Evolutionary conservation across 257 asterid genomes (phyloP).

Genomic region (Ilex asprella): DNA sequence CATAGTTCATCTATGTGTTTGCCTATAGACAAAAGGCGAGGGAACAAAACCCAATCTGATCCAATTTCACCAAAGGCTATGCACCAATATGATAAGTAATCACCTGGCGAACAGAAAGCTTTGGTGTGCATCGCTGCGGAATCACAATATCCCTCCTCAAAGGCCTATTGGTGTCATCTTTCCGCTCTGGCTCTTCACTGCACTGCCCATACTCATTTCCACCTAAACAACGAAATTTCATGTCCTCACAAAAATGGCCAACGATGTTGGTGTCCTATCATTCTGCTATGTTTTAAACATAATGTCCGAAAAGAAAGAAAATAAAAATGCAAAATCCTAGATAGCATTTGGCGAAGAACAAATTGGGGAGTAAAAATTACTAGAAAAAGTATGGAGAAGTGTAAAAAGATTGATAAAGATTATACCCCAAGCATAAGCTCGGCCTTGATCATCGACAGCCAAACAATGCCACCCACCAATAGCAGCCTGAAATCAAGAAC

Average conservation of each 20-base stretch:
- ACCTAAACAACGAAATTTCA: conserved; percentile 39
- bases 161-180: conserved; percentile 77
- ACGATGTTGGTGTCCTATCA: no score
- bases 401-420: conserved; percentile 3
- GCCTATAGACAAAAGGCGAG: background rate
- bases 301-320: no score
- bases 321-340: no score
- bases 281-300: no score
- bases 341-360: no score
- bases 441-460: conserved; percentile 97
- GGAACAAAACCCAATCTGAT: background rate
- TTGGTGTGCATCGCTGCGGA: conserved; percentile 87
- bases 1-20: no score
- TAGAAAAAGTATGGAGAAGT: background rate
- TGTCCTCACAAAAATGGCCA: background rate
- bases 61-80: conserved; percentile 7
- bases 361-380: no score
- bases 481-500: conserved; percentile 63
- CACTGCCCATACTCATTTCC: conserved; percentile 99
- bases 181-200: conserved; percentile 98
- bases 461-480: conserved; percentile 99
- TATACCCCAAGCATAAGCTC: conserved; percentile 98
- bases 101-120: conserved; percentile 94
- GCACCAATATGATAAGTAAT: conserved; percentile 5
- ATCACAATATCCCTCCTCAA: conserved; percentile 89